phyloP scores from a whole-genome alignment of 495 filamentous ascomycete species.

The Penicillium roqueforti region DNA sequence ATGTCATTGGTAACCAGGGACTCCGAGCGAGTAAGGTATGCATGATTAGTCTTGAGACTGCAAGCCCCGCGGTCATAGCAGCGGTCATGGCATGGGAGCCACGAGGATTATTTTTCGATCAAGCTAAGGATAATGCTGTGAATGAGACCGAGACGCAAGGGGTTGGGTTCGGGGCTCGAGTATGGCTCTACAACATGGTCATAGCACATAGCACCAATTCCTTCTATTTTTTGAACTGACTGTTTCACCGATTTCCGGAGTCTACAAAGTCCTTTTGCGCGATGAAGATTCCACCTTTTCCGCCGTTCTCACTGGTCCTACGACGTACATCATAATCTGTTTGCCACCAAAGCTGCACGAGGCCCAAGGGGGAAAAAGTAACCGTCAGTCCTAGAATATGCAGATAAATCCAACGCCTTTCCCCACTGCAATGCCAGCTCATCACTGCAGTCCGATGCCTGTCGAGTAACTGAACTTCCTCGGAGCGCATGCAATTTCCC shows the following conservation, averaged over 20 bases:
- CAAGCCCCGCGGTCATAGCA: slow-evolving; percentile 11
- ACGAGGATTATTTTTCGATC: slow-evolving; percentile 10
- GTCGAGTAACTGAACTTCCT: slow-evolving; percentile 31
- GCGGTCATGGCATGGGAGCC: slow-evolving; percentile 16
- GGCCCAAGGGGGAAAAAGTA: slow-evolving; percentile 21
- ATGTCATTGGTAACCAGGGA: neutral
- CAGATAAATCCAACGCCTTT: slow-evolving; percentile 22
- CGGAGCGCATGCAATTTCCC: slow-evolving; percentile 1
- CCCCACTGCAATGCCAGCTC: slow-evolving; percentile 70
- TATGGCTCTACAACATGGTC: neutral
- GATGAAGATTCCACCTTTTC: neutral
- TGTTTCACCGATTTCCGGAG: neutral
- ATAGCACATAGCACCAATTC: slow-evolving; percentile 4
- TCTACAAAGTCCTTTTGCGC: neutral
- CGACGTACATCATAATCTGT: neutral
- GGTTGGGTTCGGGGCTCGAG: slow-evolving; percentile 12
- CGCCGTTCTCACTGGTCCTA: neutral
- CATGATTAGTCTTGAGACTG: neutral
- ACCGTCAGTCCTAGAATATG: slow-evolving; percentile 16
- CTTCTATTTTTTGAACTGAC: neutral
- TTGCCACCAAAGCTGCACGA: slow-evolving; percentile 20
- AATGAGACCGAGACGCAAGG: slow-evolving; percentile 15
- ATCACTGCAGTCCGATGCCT: slow-evolving; percentile 73
- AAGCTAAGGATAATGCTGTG: neutral
- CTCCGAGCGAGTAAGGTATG: slow-evolving; percentile 3